phyloP scores from a whole-genome alignment of 441 rosid species.

The Populus hybrid region DNA sequence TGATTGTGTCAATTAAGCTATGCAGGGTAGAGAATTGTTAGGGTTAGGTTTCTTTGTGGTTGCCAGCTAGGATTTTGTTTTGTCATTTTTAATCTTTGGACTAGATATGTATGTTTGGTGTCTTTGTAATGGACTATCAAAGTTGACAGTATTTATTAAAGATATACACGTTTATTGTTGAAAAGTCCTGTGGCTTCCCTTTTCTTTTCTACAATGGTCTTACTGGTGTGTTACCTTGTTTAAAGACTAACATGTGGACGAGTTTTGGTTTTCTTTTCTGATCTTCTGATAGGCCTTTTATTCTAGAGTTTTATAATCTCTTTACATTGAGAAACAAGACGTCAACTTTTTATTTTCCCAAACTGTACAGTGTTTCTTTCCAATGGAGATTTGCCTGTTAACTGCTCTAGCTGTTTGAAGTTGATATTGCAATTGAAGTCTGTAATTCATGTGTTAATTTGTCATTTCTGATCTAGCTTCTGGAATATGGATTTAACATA shows the following conservation, averaged over 20 bases:
- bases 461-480: slow-evolving; percentile 1
- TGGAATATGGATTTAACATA: slow-evolving; percentile 18
- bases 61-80: neutral
- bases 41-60: neutral
- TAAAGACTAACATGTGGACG: neutral
- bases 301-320: neutral
- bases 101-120: neutral
- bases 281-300: neutral
- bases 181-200: neutral
- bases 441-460: slow-evolving; percentile 7
- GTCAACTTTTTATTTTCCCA: neutral
- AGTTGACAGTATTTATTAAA: neutral
- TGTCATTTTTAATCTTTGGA: neutral
- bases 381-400: neutral
- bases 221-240: neutral
- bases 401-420: neutral
- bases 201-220: neutral
- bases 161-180: neutral
- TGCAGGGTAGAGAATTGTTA: neutral
- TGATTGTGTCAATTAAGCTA: neutral
- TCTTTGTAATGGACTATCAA: neutral
- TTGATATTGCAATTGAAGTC: neutral
- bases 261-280: neutral
- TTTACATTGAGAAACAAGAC: neutral
- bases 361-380: neutral